A percentile compares a stretch with the other conserved stretches of the same genome.
Evolutionary conservation across 2,329 filamentous ascomycete genomes (phyloP).

Genomic region (Exophiala lecanii-corni): DNA sequence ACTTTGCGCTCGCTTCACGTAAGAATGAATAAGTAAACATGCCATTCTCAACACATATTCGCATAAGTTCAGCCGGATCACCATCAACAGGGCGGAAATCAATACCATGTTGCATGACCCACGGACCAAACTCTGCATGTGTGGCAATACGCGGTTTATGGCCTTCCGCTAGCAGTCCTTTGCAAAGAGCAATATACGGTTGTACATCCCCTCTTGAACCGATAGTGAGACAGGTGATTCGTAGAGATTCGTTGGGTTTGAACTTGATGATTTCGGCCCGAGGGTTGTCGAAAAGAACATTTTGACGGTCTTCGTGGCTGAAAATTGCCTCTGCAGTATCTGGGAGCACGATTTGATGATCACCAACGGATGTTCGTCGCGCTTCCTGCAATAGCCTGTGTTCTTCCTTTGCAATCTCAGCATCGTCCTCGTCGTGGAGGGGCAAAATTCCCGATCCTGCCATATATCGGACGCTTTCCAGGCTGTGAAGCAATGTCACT

Average conservation of each 20-base stretch:
- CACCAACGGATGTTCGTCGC: conserved; percentile 46
- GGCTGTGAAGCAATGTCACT: conserved; percentile 69
- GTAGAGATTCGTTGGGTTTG: conserved; percentile 74
- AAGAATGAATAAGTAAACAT: conserved; percentile 94
- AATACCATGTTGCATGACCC: conserved; percentile 90
- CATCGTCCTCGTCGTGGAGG: conserved; percentile 64
- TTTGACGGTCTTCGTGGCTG: conserved; percentile 33
- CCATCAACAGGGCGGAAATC: conserved; percentile 85
- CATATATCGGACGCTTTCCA: conserved; percentile 69
- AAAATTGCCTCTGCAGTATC: conserved; percentile 26
- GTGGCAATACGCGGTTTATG: conserved; percentile 86
- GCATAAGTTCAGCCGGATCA: conserved; percentile 91
- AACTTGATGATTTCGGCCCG: conserved; percentile 85
- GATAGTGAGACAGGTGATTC: conserved; percentile 90
- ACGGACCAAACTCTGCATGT: conserved; percentile 80
- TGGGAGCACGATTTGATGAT: conserved; percentile 23
- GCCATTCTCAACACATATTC: conserved; percentile 91
- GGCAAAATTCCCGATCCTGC: conserved; percentile 64
- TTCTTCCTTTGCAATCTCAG: conserved; percentile 72
- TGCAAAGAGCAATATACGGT: conserved; percentile 94
- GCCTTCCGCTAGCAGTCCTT: conserved; percentile 80
- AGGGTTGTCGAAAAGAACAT: conserved; percentile 75
- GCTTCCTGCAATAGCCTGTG: conserved; percentile 75
- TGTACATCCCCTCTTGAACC: conserved; percentile 95
- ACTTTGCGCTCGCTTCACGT: conserved; percentile 77